Base-by-base conservation (phyloP, 495 filamentous ascomycete species). In the Terfezia claveryi region DNA sequence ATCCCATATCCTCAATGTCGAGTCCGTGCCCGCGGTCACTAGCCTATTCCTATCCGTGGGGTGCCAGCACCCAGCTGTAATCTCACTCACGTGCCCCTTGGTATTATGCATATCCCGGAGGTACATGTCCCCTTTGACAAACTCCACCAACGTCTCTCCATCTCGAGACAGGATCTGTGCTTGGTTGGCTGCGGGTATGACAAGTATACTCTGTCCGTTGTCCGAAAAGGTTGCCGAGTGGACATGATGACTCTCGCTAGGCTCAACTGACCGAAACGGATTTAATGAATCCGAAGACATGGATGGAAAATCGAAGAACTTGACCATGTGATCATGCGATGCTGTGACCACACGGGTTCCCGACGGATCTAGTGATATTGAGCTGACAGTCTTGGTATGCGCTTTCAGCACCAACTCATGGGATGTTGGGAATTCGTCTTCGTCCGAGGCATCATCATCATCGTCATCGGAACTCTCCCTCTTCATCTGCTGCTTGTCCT, bases 71-170 rank as follows among this genome's bases (percentile, higher is more conserved):
- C 85, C 91, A 20, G 80, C 80, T 23, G 84, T 83, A 36, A 92
- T 79, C 68, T 93, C 91, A 1, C 87, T 84, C 41, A 94, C 77
- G 64, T 98, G 91, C 0, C 91, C 91, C 63, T 95, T 96, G 0
- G 91, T 98, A 64, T 95, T 85, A 66, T 95, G 75, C 77, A 94
- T 85, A 64, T 98, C 92, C 41, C 91, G 76, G 55, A 98, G 69
- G 64, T 98, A 98, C 89, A 94, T 94, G 64, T 98, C 91, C 20
- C 91, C 91, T 69, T 98, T 98, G 54, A 82, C 79, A 59, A 93
- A 94, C 66, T 95, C 87, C 2, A 81, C 79, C 11, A 87, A 55
- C 10, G 80, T 73, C 41, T 87, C 86, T 8, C 91, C 91, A 71
- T 98, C 89, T 58, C 91, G 80, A 62, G 76, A 82, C 62, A 94